Base-by-base conservation (phyloP, 2,329 filamentous ascomycete species). In the Xylaria sp. region DNA sequence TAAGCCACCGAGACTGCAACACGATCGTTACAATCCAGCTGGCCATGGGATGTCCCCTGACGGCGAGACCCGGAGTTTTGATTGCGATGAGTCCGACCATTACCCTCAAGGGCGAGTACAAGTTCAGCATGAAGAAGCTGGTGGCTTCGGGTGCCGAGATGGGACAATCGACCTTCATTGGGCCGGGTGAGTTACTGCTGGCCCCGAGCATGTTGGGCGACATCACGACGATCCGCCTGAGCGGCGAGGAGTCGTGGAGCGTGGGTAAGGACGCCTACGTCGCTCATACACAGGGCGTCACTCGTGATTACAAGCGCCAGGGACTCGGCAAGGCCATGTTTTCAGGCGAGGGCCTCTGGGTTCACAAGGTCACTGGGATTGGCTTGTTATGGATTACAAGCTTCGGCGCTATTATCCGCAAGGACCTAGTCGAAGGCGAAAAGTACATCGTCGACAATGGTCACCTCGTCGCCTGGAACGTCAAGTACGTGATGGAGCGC, bases 391-490 rank as follows among this genome's bases (percentile, higher is more conserved):
- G 95, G 93, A 86, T 98, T 55, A 92, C 93, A 9, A 97, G 93
- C 76, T 96, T 99, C 75, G 96, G 96, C 6, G 96, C 96, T 5
- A 97, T 99, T 69, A 93, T 98, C 70, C 88, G 92, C 76, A 98
- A 98, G 82, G 94, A 98, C 85, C 83, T 91, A 32, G 81, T 79
- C 53, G 87, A 90, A 13, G 91, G 91, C 10, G 95, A 98, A 79
- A 92, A 91, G 74, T 98, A 98, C 80, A 93, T 96, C 72, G 90
- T 98, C 65, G 93, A 97, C 76, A 97, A 97, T 75, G 93, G 93
- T 2, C 94, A 98, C 74, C 85, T 98, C 0, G 94, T 98, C 0
- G 95, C 96, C 0, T 99, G 96, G 96, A 98, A 98, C 79, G 94
- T 92, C 77, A 93, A 97, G 77, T 99, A 98, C 76, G 87, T 93